phyloP scores from a whole-genome alignment of 768 basidiomycete genomes.

The Paxillus involutus region DNA sequence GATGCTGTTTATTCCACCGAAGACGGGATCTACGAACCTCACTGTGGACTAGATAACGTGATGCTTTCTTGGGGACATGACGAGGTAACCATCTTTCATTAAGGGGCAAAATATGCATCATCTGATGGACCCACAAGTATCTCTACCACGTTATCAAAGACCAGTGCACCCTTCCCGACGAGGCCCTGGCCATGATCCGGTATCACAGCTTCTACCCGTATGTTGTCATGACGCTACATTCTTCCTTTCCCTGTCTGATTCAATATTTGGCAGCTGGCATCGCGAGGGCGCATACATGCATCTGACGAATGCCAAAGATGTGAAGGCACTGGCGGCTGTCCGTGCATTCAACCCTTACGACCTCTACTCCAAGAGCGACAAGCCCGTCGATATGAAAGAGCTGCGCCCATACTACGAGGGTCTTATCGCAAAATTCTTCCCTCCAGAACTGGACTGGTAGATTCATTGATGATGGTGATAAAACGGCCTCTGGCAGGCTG shows the following conservation, averaged over 20 bases:
- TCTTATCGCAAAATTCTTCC: constrained; percentile 86
- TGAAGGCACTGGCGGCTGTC: constrained; percentile 66
- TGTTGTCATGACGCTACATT: constrained; percentile 17
- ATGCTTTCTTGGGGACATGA: constrained; percentile 93
- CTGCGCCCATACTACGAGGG: constrained; percentile 82
- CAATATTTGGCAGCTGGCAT: constrained; percentile 60
- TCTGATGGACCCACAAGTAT: constrained; percentile 48
- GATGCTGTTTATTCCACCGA: constrained; percentile 70
- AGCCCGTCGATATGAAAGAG: constrained; percentile 55
- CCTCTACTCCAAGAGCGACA: constrained; percentile 87
- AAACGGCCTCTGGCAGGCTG: not conserved
- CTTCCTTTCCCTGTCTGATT: constrained; percentile 1
- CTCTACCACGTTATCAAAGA: constrained; percentile 82
- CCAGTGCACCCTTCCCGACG: constrained; percentile 77
- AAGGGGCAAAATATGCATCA: not conserved
- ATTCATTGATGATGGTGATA: constrained; percentile 4
- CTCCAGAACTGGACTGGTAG: constrained; percentile 79
- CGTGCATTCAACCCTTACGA: constrained; percentile 93
- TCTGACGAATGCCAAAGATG: constrained; percentile 73
- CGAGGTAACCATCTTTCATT: constrained; percentile 54
- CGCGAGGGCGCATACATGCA: constrained; percentile 83
- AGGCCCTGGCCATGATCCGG: constrained; percentile 88
- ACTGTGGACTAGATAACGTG: constrained; percentile 83
- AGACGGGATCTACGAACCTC: constrained; percentile 72
- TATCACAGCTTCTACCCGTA: constrained; percentile 94